Conservation (phyloP, 208 protist genomes). For the Borovskyia barvae region DNA sequence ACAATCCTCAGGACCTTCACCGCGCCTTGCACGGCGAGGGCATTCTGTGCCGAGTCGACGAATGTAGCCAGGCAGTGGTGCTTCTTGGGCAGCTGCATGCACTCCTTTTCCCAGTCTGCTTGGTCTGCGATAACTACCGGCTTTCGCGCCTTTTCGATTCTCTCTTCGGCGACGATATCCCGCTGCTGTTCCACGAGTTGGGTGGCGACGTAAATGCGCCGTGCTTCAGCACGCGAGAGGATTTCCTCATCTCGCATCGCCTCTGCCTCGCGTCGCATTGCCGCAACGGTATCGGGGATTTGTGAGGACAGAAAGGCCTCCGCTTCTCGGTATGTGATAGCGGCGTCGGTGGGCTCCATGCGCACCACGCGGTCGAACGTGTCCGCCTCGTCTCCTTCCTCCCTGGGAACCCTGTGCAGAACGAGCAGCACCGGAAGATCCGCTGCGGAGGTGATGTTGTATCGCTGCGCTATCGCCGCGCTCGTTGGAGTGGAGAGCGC, state of each 20-base stretch:
- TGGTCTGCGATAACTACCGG: conserved; percentile 16
- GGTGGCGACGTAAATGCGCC: conserved; percentile 7
- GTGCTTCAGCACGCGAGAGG: conserved; percentile 7
- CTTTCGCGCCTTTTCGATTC: background rate
- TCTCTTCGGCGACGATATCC: conserved; percentile 18
- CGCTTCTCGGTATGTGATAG: conserved; percentile 9
- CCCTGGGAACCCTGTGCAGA: conserved; percentile 12
- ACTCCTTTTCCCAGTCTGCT: conserved; percentile 21
- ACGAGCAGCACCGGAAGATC: conserved; percentile 36
- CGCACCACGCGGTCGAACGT: conserved; percentile 20
- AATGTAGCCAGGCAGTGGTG: conserved; percentile 33
- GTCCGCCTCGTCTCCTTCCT: conserved; percentile 1
- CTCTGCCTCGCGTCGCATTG: conserved; percentile 2
- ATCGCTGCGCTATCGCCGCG: conserved; percentile 27
- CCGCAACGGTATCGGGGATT: conserved; percentile 9
- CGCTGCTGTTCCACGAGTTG: conserved; percentile 16
- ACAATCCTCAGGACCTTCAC: conserved; percentile 13
- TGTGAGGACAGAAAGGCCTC: conserved; percentile 9
- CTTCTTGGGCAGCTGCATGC: conserved; percentile 14
- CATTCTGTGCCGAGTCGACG: conserved; percentile 13
- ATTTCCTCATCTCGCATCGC: conserved; percentile 1
- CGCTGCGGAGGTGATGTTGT: conserved; percentile 17
- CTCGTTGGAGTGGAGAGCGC: conserved; percentile 9
- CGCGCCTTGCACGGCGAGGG: conserved; percentile 1
- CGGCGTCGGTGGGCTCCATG: conserved; percentile 1